A percentile compares a stretch with the other conserved stretches of the same genome.
Evolutionary conservation across 2,329 filamentous ascomycete genomes (phyloP).

Genomic region (Dendryphion nanum): DNA sequence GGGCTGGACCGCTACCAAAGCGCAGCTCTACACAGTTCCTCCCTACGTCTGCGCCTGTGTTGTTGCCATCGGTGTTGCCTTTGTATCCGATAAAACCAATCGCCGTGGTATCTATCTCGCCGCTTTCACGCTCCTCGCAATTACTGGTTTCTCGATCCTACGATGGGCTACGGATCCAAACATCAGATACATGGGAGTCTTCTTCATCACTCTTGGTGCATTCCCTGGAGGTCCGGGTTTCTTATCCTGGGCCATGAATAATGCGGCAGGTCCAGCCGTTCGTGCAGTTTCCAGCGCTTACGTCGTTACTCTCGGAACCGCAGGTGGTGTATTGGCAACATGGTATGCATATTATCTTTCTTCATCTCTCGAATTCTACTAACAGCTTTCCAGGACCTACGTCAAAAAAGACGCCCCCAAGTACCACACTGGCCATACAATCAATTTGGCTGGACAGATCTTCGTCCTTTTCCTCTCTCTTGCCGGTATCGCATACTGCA

Average conservation of each 20-base stretch:
- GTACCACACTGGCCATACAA: constrained; percentile 71
- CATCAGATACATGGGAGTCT: constrained; percentile 54
- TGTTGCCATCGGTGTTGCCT: constrained; percentile 36
- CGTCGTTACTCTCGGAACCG: constrained; percentile 66
- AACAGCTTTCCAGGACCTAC: constrained; percentile 59
- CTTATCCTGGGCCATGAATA: constrained; percentile 60
- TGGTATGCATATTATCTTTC: constrained; percentile 38
- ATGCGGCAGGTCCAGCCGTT: constrained; percentile 56
- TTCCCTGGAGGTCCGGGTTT: constrained; percentile 60
- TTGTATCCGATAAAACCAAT: constrained; percentile 37
- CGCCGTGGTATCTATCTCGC: constrained; percentile 39
- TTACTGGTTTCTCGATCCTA: constrained; percentile 54
- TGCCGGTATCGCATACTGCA: constrained; percentile 53
- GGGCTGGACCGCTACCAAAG: constrained; percentile 38
- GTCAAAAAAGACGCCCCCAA: constrained; percentile 57
- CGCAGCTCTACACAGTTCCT: constrained; percentile 40
- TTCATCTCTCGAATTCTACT: constrained; percentile 36
- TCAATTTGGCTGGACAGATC: constrained; percentile 56
- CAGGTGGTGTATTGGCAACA: constrained; percentile 58
- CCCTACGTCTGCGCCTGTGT: constrained; percentile 40
- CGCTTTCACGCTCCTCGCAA: constrained; percentile 40
- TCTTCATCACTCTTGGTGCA: constrained; percentile 55
- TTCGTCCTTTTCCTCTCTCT: constrained; percentile 45
- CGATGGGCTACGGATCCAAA: constrained; percentile 58
- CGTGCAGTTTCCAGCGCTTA: constrained; percentile 57